These are phyloP conservation scores for Kluyveromyces sp. DNA, from an alignment of 1,139 yeast genomes.

Conservation along the genomic window DNA sequence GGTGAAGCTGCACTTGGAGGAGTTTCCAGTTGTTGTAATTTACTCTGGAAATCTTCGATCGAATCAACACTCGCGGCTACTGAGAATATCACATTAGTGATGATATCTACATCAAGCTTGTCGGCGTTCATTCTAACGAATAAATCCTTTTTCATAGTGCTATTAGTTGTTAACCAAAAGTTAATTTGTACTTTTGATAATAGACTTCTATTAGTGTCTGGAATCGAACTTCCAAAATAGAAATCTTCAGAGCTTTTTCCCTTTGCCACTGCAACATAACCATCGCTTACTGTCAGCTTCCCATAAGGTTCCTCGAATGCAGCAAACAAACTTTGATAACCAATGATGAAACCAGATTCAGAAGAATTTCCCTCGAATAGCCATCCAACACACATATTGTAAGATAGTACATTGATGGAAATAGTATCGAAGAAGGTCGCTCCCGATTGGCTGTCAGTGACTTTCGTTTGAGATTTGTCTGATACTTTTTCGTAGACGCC, in stretches of 20 bases:
- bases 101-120: slow-evolving; percentile 54
- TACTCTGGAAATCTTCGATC: slow-evolving; percentile 31
- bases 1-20: not conserved
- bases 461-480: too few relatives aligned
- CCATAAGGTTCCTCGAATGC: slow-evolving; percentile 57
- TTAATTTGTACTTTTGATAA: slow-evolving; percentile 60
- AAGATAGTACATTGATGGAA: slow-evolving; percentile 54
- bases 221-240: slow-evolving; percentile 40
- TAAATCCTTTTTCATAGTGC: slow-evolving; percentile 34
- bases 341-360: slow-evolving; percentile 61
- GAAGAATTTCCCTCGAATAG: slow-evolving; percentile 41
- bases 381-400: slow-evolving; percentile 74
- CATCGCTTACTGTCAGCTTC: slow-evolving; percentile 56
- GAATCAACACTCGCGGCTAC: slow-evolving; percentile 44
- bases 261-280: slow-evolving; percentile 59
- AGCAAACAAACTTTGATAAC: slow-evolving; percentile 65
- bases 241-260: slow-evolving; percentile 49
- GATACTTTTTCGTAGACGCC: not conserved
- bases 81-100: slow-evolving; percentile 45
- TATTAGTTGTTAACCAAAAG: slow-evolving; percentile 39
- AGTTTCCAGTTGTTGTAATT: slow-evolving; percentile 13
- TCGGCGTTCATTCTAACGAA: slow-evolving; percentile 54
- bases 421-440: slow-evolving; percentile 9
- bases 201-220: slow-evolving; percentile 52
- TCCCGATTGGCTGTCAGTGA: too few relatives aligned